Evolutionary conservation across 345 rosid species (phyloP), one percentile per base, ranked within the genome.

Genomic region (Moricandia moricandioides): DNA sequence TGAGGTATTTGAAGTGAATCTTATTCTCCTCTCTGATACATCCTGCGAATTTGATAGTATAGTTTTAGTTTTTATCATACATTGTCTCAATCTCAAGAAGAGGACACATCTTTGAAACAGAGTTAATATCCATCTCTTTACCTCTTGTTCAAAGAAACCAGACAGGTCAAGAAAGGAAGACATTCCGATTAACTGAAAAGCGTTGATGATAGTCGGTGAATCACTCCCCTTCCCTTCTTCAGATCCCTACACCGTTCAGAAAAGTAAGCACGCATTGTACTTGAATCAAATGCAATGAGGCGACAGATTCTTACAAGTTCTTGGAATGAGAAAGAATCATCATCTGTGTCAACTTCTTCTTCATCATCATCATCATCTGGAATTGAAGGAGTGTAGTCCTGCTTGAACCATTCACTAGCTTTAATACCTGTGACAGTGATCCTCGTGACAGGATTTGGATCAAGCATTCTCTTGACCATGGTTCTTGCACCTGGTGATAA

Each of bases 171-270:
- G 90, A 78, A 85, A 88, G 21, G 97, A 95, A 43, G 97, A 91
- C 99, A 94, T 95, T 77, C 99, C 99, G 11, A 94, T 94, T 39
- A 91, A 80, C 79, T 95, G 95, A 81, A 94, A 95, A 71, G 97
- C 99, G 43, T 91, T 90, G 64, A 95, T 88, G n/a, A 82, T 69
- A 49, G 79, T 81, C 9, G 91, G 90, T 2, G 88, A 88, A 70
- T 80, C 82, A 3, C 88, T 87, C 58, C 83, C 84, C 61, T 67
- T 86, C 29, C 75, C 83, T 58, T 74, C 87, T 69, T 83, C 88
- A 21, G 72, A 76, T 75, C 87, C 78, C 97, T 90, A 70, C 47
- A 73, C 40, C 67, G 14, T 26, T 57, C 33, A 69, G 67, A 73
- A 43, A 26, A 16, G 12, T 68, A 12, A 78, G 63, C 52, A 47